Evolutionary conservation across 202 grass and related monocot species (phyloP).

Genomic region (Schoenoplectus tabernaemontani): DNA sequence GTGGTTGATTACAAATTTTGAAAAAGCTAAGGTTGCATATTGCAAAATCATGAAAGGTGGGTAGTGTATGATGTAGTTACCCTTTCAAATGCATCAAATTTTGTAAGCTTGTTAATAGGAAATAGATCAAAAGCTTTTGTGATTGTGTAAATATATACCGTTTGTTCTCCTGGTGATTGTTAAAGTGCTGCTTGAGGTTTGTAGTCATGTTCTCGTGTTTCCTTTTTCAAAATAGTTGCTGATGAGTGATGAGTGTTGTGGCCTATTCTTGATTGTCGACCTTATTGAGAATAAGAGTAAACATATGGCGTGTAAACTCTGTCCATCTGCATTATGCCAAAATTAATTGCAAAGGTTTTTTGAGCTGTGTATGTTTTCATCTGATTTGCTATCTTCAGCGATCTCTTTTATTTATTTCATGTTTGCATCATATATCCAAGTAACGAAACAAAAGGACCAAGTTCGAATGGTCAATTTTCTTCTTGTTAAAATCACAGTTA

Average conservation of each 20-base stretch:
- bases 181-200: background rate
- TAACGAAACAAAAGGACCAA: too few relatives aligned
- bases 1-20: conserved; percentile 17
- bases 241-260: background rate
- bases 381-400: background rate
- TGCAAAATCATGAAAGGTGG: background rate
- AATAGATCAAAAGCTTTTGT: background rate
- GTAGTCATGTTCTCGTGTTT: background rate
- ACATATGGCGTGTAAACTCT: background rate
- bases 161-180: background rate
- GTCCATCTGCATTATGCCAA: background rate
- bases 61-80: conserved; percentile 8
- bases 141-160: conserved; percentile 9
- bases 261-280: background rate
- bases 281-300: background rate
- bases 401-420: background rate
- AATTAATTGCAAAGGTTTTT: background rate
- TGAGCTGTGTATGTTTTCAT: background rate
- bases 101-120: conserved; percentile 16
- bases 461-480: too few relatives aligned
- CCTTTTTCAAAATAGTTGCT: too few relatives aligned
- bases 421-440: background rate
- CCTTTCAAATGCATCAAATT: conserved; percentile 8
- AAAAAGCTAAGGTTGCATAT: background rate
- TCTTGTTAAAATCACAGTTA: too few relatives aligned